These are phyloP conservation scores for Lachancea fermentati DNA, from an alignment of 805 yeast genomes.

Conservation along the genomic window DNA sequence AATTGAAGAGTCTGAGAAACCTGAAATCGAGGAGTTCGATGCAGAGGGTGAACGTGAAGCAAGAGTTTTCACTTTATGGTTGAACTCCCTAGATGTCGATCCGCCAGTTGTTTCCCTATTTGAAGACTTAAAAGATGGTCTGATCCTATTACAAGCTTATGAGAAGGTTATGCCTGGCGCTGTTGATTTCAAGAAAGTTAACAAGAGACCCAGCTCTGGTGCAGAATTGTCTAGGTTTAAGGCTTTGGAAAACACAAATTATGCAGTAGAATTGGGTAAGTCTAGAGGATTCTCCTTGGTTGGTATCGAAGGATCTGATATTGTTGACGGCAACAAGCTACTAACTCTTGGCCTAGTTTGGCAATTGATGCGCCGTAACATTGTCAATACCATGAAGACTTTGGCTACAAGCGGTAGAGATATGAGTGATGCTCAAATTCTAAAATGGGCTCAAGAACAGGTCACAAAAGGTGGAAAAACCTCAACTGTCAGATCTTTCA, in stretches of 20 bases:
- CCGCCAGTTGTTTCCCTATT: constrained; percentile 89
- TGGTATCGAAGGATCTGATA: constrained; percentile 97
- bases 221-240: constrained; percentile 81
- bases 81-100: constrained; percentile 91
- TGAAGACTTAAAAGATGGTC: constrained; percentile 93
- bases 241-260: constrained; percentile 95
- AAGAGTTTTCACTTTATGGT: constrained; percentile 95
- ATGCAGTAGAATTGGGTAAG: constrained; percentile 95
- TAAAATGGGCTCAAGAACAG: constrained; percentile 89
- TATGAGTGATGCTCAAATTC: constrained; percentile 76
- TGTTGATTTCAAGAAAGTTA: constrained; percentile 71
- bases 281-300: constrained; percentile 88
- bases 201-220: constrained; percentile 75
- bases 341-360: constrained; percentile 90
- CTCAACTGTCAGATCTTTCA: constrained; percentile 72
- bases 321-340: constrained; percentile 85
- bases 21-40: constrained; percentile 95
- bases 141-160: constrained; percentile 81
- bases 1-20: constrained; percentile 81
- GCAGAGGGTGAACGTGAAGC: constrained; percentile 99
- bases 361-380: constrained; percentile 98
- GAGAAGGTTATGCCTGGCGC: constrained; percentile 95
- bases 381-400: constrained; percentile 71
- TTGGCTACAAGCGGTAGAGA: constrained; percentile 70
- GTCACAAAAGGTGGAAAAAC: constrained; percentile 80